Evolutionary conservation across 1,284 basidiomycete genomes (phyloP).

Genomic region (Rhodotorula sp.): DNA sequence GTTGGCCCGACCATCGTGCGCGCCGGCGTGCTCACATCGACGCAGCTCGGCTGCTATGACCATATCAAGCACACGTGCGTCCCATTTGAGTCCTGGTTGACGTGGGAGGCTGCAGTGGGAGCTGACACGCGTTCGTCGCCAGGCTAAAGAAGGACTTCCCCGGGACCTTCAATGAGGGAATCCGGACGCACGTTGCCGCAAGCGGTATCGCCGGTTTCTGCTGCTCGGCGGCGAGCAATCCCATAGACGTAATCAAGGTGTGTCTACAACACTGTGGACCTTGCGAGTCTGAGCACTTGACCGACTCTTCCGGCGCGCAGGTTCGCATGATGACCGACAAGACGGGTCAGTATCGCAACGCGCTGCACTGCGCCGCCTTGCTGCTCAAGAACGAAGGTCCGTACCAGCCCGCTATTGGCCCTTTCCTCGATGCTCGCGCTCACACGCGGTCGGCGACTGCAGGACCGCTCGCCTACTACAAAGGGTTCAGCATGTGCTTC

Average conservation of each 20-base stretch:
- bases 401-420: background rate
- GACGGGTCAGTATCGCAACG: conserved; percentile 36
- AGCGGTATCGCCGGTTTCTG: conserved; percentile 45
- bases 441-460: background rate
- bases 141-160: conserved; percentile 43
- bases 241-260: conserved; percentile 46
- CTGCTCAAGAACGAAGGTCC: conserved; percentile 42
- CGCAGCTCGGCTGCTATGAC: conserved; percentile 45
- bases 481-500: conserved; percentile 44
- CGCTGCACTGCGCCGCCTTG: conserved; percentile 39
- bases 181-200: conserved; percentile 43
- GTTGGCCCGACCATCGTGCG: conserved; percentile 43
- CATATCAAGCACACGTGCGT: conserved; percentile 40
- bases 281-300: background rate
- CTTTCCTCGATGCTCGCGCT: too few species aligned
- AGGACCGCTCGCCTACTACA: conserved; percentile 44
- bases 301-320: background rate
- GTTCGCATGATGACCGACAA: conserved; percentile 45
- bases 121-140: background rate
- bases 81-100: too few species aligned
- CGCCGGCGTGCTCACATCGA: conserved; percentile 45
- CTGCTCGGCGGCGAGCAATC: conserved; percentile 41
- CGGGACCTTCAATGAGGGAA: conserved; percentile 40
- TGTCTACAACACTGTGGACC: background rate
- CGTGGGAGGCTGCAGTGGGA: background rate